Base-by-base conservation (phyloP, 306 rosid genomes). In the Fragaria ananassa region DNA sequence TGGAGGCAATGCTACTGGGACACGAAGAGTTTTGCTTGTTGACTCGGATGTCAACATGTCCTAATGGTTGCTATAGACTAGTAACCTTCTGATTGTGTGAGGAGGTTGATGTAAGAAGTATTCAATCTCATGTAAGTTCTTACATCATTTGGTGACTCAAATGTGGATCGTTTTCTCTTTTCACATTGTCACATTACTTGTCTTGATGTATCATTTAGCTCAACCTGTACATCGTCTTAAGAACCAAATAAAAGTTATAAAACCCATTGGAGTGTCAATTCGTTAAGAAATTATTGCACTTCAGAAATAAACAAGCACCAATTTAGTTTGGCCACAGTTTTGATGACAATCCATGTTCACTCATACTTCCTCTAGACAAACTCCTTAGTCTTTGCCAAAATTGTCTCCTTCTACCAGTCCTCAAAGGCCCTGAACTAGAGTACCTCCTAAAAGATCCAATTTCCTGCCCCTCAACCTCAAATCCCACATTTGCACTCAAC, bases 301-400 rank as follows among this genome's bases (percentile, higher is more conserved):
- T 18, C 3, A 2, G 5, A 21, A 41, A 71, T 53, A n/a, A 39
- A 10, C 66, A n/a, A 12, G 46, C 49, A 23, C 42, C 54, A 57
- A 23, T 72, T 21, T 56, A 57, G 67, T 27, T 72, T 63, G 84
- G 83, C 89, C 88, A 84, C 39, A 72, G 77, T 81, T 86, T 87
- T 41, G 80, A 72, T 62, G 97, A 67, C 74, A 80, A 85, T 34
- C 93, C 96, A 90, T 87, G 93, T 74, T 91, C 98, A 71, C 93
- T 93, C 70, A 80, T 44, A 74, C 97, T 87, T 70, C 97, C 94
- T 82, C 90, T 70, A 10, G 98, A 89, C 80, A 84, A 83, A 80
- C 87, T 82, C 77, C 79, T 79, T 78, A 91, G 77, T 77, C 87
- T 89, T 78, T 86, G 87, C 98, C 98, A 90, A 31, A 94, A 87